Evolutionary conservation across 306 rosid genomes (phyloP).

Genomic region (Glycine latifolia): DNA sequence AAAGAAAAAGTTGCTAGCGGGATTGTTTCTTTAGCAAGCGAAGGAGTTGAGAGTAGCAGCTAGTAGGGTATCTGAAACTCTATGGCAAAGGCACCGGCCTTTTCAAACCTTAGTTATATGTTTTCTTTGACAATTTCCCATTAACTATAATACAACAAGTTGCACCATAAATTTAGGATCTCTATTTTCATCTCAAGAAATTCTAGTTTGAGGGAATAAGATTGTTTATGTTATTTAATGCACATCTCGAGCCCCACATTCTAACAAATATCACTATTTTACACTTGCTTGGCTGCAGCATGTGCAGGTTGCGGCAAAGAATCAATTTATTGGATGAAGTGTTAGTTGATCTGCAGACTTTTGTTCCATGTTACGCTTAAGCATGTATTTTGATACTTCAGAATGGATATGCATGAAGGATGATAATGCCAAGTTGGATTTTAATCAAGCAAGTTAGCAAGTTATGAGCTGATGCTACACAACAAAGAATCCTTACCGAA

Average conservation of each 20-base stretch:
- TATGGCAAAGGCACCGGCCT: background rate
- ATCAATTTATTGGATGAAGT: background rate
- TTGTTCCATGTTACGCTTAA: slow-evolving; percentile 12
- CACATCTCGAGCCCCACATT: background rate
- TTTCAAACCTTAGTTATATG: background rate
- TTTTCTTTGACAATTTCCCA: background rate
- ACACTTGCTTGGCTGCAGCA: background rate
- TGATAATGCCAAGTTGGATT: slow-evolving; percentile 4
- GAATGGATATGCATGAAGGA: slow-evolving; percentile 29
- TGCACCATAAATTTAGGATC: slow-evolving; percentile 24
- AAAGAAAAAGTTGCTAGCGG: background rate
- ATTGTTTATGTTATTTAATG: background rate
- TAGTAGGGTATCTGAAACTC: background rate
- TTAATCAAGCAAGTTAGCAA: background rate
- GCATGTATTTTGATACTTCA: background rate
- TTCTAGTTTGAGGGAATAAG: background rate
- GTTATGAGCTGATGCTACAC: background rate
- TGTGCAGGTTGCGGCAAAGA: background rate
- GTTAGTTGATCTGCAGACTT: background rate
- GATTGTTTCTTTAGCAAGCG: too few species aligned
- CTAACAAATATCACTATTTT: slow-evolving; percentile 8
- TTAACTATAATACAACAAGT: background rate
- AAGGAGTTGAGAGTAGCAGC: background rate
- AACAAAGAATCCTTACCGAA: too few species aligned
- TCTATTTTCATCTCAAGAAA: background rate